Percentiles rank a stretch among this genome's conserved stretches.
phyloP scores from a whole-genome alignment of 139 green algal species.

The Edaphochlamys debaryana region DNA sequence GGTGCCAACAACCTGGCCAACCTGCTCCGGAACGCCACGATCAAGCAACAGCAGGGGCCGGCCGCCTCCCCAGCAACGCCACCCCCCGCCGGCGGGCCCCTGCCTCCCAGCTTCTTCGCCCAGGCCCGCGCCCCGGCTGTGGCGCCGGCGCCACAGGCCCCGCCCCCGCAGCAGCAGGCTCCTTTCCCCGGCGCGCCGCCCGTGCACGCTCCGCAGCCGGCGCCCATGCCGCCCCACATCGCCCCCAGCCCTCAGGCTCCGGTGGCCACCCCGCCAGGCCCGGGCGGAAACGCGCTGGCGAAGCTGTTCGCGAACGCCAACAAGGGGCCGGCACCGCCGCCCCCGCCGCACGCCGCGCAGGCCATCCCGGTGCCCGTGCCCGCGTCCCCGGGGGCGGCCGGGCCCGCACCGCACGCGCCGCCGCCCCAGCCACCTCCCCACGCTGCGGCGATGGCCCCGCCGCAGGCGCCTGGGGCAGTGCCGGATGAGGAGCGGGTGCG shows the following conservation, averaged over 20 bases:
- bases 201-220: not conserved
- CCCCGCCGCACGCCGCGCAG: not conserved
- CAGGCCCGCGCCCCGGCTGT: conserved; percentile 24
- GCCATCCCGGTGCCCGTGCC: not conserved
- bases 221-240: not conserved
- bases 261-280: not conserved
- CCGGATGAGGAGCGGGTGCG: conserved; percentile 32
- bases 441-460: not conserved
- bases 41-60: conserved; percentile 27
- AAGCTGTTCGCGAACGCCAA: conserved; percentile 38
- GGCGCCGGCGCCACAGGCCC: not conserved
- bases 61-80: too few relatives aligned
- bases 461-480: not conserved
- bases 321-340: not conserved
- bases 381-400: too few relatives aligned
- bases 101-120: conserved; percentile 33
- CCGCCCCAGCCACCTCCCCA: too few relatives aligned
- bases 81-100: not conserved
- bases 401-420: too few relatives aligned
- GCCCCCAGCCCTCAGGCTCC: not conserved
- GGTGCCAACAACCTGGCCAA: conserved; percentile 32
- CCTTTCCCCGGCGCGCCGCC: not conserved
- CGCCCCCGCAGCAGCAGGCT: not conserved
- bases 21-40: conserved; percentile 42
- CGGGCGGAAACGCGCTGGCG: not conserved